Base-by-base conservation (phyloP, 139 green algal genomes). In the Pseudopediastrum boryanum region DNA sequence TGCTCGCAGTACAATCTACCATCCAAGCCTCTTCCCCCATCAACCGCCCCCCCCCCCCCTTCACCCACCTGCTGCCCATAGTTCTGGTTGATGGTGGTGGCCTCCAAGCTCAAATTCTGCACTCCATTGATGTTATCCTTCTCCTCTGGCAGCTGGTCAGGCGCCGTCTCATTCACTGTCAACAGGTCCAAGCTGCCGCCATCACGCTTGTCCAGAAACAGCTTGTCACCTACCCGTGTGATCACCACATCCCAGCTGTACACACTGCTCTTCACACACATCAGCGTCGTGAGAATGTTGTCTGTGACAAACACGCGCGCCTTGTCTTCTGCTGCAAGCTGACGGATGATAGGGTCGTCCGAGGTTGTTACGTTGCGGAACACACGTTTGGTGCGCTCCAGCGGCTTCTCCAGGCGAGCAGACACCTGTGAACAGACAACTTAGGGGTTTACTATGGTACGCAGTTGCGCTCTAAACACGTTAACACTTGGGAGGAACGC, bases 61-160 rank as follows among this genome's bases (percentile, higher is more conserved):
- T 48, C 6, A 0, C 78, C 8, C 29, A 90, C 85, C 88, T 98
- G 94, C 85, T 97, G 90, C 4, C 86, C 93, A 87, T 98, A 98
- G 79, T 94, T 96, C 74, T 97, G 92, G 81, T 98, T 97, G 84
- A 98, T 90, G 58, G 81, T 76, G 12, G 96, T 99, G 13, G 94
- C 93, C 89, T 99, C 96, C 50, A 94, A 46, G 72, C 77, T 86
- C 23, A 99, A 88, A 76, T 96, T 90, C 74, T 92, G 86, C 52
- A 96, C 85, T 42, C 91, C 93, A 83, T 99, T 98, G 81, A 98
- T 94, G 85, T 87, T 93, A 70, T 98, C 96, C 78, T 94, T 93
- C 31, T 98, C 94, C 76, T 97, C 92, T 0, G 82, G 69, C 8
- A 83, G 56, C 43, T 83, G 42, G 64, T 91, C 86, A 19, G 87